Evolutionary conservation across 2,329 filamentous ascomycete species (phyloP).

Genomic region (Alternaria metachromatica): DNA sequence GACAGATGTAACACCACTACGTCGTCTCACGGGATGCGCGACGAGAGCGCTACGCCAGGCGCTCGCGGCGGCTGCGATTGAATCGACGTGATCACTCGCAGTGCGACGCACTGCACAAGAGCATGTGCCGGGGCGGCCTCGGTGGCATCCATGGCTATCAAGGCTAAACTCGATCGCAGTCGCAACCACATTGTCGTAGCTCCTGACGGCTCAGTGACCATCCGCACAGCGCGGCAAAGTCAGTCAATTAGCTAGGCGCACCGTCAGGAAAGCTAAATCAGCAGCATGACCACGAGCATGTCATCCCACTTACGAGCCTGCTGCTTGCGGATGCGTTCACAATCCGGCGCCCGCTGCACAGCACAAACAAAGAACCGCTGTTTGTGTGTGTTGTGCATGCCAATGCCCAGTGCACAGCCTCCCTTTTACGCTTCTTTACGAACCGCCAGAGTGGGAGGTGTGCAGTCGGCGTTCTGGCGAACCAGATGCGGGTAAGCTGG

Average conservation of each 20-base stretch:
- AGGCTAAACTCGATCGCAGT: background rate
- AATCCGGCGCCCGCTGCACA: slow-evolving; percentile 13
- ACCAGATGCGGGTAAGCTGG: slow-evolving; percentile 8
- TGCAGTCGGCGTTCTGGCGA: slow-evolving; percentile 3
- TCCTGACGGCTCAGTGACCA: background rate
- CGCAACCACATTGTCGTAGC: slow-evolving; percentile 1
- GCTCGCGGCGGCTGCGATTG: slow-evolving; percentile 1
- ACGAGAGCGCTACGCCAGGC: slow-evolving; percentile 2
- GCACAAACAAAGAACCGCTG: background rate
- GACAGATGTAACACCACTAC: slow-evolving; percentile 1
- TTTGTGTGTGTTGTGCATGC: slow-evolving; percentile 11
- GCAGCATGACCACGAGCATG: slow-evolving; percentile 14
- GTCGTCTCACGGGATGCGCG: background rate
- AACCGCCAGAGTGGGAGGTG: slow-evolving; percentile 1
- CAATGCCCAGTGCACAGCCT: slow-evolving; percentile 22
- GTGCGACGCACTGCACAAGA: background rate
- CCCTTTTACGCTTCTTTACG: slow-evolving; percentile 1
- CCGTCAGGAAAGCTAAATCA: background rate
- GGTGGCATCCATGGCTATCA: background rate
- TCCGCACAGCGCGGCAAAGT: slow-evolving; percentile 16
- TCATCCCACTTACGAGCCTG: slow-evolving; percentile 3
- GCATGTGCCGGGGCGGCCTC: background rate
- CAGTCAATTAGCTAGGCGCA: slow-evolving; percentile 1
- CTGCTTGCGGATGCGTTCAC: background rate
- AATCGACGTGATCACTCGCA: slow-evolving; percentile 1